Evolutionary conservation across 495 filamentous ascomycete species (phyloP).

Genomic region (Sporormia fimetaria): DNA sequence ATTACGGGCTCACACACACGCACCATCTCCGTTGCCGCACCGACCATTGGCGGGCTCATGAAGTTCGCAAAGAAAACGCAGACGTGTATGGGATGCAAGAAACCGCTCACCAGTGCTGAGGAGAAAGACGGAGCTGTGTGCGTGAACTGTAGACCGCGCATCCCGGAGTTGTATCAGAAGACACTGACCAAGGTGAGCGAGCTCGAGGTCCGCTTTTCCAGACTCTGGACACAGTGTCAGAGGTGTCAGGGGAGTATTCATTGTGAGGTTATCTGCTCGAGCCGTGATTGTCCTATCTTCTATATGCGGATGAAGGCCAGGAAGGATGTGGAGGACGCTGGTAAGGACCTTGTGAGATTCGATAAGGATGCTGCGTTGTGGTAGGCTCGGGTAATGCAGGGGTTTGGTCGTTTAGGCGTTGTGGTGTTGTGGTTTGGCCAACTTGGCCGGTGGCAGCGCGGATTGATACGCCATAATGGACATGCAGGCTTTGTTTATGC

Average conservation of each 20-base stretch:
- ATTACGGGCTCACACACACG: slow-evolving; percentile 87
- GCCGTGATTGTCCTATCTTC: slow-evolving; percentile 95
- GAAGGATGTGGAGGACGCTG: slow-evolving; percentile 93
- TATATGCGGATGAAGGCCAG: slow-evolving; percentile 99
- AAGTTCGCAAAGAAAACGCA: slow-evolving; percentile 95
- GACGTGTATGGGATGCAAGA: slow-evolving; percentile 98
- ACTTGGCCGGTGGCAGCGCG: too few relatives aligned
- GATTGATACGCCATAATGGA: too few relatives aligned
- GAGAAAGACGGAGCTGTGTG: slow-evolving; percentile 84
- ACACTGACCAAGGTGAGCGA: slow-evolving; percentile 77
- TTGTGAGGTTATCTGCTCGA: slow-evolving; percentile 93
- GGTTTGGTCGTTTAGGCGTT: too few relatives aligned
- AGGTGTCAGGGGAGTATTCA: slow-evolving; percentile 96
- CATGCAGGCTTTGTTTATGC: too few relatives aligned
- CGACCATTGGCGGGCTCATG: slow-evolving; percentile 86
- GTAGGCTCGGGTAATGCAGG: too few relatives aligned
- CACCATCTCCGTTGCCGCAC: slow-evolving; percentile 78
- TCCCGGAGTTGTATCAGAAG: slow-evolving; percentile 90
- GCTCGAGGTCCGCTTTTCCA: slow-evolving; percentile 81
- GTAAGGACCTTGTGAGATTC: slow-evolving; percentile 82
- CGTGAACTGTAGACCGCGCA: slow-evolving; percentile 65
- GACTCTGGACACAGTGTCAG: slow-evolving; percentile 98
- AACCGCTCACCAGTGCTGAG: slow-evolving; percentile 67
- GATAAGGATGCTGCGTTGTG: slow-evolving; percentile 64
- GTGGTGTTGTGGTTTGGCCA: too few relatives aligned